Evolutionary conservation across 208 protist species (phyloP).

Genomic region (Polymyxa betae): DNA sequence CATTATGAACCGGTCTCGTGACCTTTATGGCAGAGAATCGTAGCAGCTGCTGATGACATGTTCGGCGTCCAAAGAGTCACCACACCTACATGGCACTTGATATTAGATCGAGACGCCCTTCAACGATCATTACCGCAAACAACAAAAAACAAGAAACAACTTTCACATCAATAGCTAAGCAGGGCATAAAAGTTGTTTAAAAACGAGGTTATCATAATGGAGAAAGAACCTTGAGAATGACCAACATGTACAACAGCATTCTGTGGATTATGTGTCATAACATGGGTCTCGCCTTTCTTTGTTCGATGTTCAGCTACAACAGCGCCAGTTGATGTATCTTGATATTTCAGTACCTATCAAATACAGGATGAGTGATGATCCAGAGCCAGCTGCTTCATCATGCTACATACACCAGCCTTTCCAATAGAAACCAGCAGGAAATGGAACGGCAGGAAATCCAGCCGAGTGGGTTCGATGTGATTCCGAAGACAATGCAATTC

Average conservation of each 20-base stretch:
- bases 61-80: slow-evolving; percentile 95
- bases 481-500: slow-evolving; percentile 94
- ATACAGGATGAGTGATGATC: too few species aligned
- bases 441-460: slow-evolving; percentile 95
- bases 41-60: slow-evolving; percentile 88
- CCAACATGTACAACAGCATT: slow-evolving; percentile 90
- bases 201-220: not conserved
- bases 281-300: slow-evolving; percentile 72
- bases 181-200: too few species aligned
- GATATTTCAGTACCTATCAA: slow-evolving; percentile 79
- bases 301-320: slow-evolving; percentile 61
- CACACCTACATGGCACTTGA: too few species aligned
- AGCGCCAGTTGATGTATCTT: slow-evolving; percentile 57
- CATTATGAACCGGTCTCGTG: not conserved
- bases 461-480: slow-evolving; percentile 85
- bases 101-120: too few species aligned
- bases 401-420: slow-evolving; percentile 60
- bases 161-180: too few species aligned
- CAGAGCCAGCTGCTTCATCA: not conserved
- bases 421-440: slow-evolving; percentile 86
- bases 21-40: slow-evolving; percentile 87
- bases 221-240: slow-evolving; percentile 78
- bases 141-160: too few species aligned
- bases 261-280: slow-evolving; percentile 83
- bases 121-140: too few species aligned